Evolutionary conservation across 2,329 filamentous ascomycete species (phyloP).

Genomic region (Colletotrichum sp.): DNA sequence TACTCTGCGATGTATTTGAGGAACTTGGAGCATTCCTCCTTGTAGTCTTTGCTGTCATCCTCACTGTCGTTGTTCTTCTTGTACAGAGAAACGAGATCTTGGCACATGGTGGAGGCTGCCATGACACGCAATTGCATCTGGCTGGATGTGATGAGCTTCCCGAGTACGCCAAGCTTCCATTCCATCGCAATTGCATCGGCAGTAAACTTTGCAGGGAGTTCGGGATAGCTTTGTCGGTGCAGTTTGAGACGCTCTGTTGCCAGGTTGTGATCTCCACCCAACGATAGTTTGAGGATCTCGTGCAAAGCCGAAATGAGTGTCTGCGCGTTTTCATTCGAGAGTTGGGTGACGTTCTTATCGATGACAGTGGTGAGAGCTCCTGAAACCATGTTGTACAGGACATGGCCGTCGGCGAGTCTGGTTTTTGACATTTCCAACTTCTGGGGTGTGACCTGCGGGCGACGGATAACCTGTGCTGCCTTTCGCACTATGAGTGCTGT

Average conservation of each 20-base stretch:
- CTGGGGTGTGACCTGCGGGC: neutral
- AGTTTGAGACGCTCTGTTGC: slow-evolving; percentile 37
- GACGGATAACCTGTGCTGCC: slow-evolving; percentile 25
- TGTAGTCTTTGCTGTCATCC: slow-evolving; percentile 35
- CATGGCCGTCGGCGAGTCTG: slow-evolving; percentile 44
- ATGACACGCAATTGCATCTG: slow-evolving; percentile 90
- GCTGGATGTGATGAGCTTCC: slow-evolving; percentile 78
- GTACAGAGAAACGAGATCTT: slow-evolving; percentile 72
- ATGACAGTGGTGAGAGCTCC: slow-evolving; percentile 50
- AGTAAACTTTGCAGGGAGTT: slow-evolving; percentile 42
- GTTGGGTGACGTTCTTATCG: slow-evolving; percentile 60
- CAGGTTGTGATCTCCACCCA: slow-evolving; percentile 41
- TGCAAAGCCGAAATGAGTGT: slow-evolving; percentile 45
- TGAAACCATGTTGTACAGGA: slow-evolving; percentile 49
- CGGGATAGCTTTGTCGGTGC: slow-evolving; percentile 38
- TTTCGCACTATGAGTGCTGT: slow-evolving; percentile 37
- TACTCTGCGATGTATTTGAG: slow-evolving; percentile 73
- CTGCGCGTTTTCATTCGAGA: slow-evolving; percentile 50
- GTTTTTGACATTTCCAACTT: slow-evolving; percentile 31
- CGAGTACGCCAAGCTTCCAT: slow-evolving; percentile 74
- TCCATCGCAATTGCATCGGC: slow-evolving; percentile 60
- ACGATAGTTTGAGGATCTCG: slow-evolving; percentile 46
- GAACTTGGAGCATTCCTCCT: slow-evolving; percentile 38
- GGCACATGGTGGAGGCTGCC: slow-evolving; percentile 77
- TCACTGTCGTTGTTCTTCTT: slow-evolving; percentile 55